Evolutionary conservation across 2,329 filamentous ascomycete species (phyloP), one percentile per base, ranked within the genome.

Genomic region (Apiospora malaysiana): DNA sequence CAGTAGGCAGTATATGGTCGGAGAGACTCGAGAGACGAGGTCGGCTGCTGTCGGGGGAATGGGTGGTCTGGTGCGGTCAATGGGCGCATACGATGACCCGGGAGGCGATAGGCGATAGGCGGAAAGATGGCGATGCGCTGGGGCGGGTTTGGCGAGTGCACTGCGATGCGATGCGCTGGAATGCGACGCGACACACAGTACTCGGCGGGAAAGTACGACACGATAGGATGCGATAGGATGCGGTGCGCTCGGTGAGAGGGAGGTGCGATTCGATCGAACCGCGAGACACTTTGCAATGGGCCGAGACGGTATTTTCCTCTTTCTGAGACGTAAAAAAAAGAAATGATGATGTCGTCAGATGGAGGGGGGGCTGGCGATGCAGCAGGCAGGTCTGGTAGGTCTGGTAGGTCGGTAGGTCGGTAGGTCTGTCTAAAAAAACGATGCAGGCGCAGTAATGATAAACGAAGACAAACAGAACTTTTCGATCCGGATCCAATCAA

Each of bases 101-200:
- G 32, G 56, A n/a, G 21, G 27, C 59, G 46, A 42, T 21, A 67
- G 42, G 47, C 27, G 25, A 42, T 21, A 67, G 42, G 47, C 27
- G 25, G 42, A 23, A 59, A 63, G 68, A 46, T 32, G 56, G 18
- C n/a, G 56, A 40, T 70, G 56, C n/a, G 46, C 42, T 14, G 27
- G 18, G 63, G 68, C 42, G 27, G n/a, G 40, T 47, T 66, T 18
- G 67, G 56, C 21, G 37, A 18, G 51, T 59, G 51, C 51, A 37
- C 59, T 63, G 67, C n/a, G 47, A 51, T 69, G 37, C 68, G 65
- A 71, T 71, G 46, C 65, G 49, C 67, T 70, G 68, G 49, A 43
- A 70, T 32, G 66, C 70, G 66, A 68, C 27, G 46, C 71, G 51
- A 40, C 32, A 40, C 56, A n/a, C 18, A n/a, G 6, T n/a, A n/a